These are phyloP conservation scores for Pyrenophora tritici-repentis DNA, from an alignment of 2,329 filamentous ascomycete species.

Conservation along the genomic window DNA sequence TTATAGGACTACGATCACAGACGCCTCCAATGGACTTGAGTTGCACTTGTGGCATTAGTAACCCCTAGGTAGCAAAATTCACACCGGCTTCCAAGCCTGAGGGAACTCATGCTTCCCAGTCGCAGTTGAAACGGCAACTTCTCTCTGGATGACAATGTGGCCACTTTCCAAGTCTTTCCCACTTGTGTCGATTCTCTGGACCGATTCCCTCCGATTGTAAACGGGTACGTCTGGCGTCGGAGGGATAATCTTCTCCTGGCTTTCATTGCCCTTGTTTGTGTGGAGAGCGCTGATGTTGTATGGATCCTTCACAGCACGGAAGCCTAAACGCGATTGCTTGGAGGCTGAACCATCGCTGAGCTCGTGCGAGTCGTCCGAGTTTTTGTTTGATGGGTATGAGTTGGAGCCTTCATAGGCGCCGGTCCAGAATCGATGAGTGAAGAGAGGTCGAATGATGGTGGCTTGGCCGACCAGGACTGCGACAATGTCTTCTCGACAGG, in stretches of 20 bases:
- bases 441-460: conserved; percentile 42
- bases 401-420: background rate
- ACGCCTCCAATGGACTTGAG: too few relatives aligned
- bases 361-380: conserved; percentile 14
- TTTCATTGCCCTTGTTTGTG: conserved; percentile 16
- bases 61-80: background rate
- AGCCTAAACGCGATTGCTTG: conserved; percentile 4
- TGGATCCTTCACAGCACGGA: conserved; percentile 18
- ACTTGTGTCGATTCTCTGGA: background rate
- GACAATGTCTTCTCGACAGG: conserved; percentile 48
- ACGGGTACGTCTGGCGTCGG: background rate
- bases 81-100: conserved; percentile 1
- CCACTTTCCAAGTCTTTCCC: background rate
- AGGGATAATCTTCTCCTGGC: conserved; percentile 19
- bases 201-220: background rate
- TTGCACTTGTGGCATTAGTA: too few relatives aligned
- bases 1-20: too few relatives aligned
- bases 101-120: background rate
- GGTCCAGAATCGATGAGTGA: conserved; percentile 20
- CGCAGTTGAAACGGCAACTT: background rate
- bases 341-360: background rate
- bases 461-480: conserved; percentile 48
- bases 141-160: conserved; percentile 1
- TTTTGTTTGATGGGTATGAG: conserved; percentile 9
- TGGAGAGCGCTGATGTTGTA: conserved; percentile 19